These are phyloP conservation scores for Penicillium dipodomyicola DNA, from an alignment of 495 filamentous ascomycete species.

Conservation along the genomic window DNA sequence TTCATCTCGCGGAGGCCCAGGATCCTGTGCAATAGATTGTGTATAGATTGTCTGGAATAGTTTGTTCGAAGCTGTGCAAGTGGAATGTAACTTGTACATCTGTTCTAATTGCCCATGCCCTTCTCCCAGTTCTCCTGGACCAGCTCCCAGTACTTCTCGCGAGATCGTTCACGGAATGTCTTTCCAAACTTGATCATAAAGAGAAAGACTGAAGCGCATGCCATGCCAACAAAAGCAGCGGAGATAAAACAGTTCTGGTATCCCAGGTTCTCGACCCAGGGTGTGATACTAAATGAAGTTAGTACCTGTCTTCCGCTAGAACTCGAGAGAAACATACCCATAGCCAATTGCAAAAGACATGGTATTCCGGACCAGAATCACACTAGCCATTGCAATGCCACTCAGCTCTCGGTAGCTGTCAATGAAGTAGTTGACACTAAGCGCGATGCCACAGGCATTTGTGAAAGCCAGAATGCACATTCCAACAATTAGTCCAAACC, in stretches of 20 bases:
- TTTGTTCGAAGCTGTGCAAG: background rate
- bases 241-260: constrained; percentile 63
- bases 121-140: constrained; percentile 41
- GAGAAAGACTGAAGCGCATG: constrained; percentile 52
- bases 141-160: constrained; percentile 43
- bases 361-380: constrained; percentile 65
- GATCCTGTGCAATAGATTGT: constrained; percentile 1
- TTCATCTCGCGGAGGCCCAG: constrained; percentile 30
- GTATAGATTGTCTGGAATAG: background rate
- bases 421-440: constrained; percentile 61
- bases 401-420: constrained; percentile 63
- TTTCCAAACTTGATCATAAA: constrained; percentile 58
- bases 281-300: constrained; percentile 51
- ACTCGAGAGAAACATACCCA: constrained; percentile 35
- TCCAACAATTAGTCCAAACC: constrained; percentile 62
- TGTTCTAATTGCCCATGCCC: constrained; percentile 39
- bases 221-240: constrained; percentile 58
- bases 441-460: constrained; percentile 57
- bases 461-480: constrained; percentile 59
- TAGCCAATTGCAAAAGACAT: constrained; percentile 62
- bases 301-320: constrained; percentile 1
- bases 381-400: constrained; percentile 60
- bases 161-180: constrained; percentile 35
- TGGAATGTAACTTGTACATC: background rate
- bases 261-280: constrained; percentile 59